These are phyloP conservation scores for Thecaphora frezii DNA, from an alignment of 1,284 basidiomycete genomes.

Conservation along the genomic window DNA sequence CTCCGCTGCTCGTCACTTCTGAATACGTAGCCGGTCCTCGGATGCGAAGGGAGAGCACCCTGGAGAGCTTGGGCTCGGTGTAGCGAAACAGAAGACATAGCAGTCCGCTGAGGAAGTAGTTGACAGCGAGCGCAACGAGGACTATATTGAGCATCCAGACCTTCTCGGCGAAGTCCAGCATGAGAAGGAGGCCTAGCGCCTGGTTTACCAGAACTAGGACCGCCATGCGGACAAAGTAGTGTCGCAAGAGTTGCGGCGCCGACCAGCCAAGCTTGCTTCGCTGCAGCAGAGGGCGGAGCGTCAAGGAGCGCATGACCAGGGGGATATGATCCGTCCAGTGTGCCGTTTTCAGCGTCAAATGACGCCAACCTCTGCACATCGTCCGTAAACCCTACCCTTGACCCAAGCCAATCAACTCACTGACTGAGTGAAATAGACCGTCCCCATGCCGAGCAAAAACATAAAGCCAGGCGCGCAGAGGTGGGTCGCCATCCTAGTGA, in stretches of 20 bases:
- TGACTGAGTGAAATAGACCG: slow-evolving; percentile 32
- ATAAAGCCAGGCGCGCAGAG: slow-evolving; percentile 45
- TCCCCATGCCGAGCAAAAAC: slow-evolving; percentile 42
- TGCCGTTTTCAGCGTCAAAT: too few species aligned
- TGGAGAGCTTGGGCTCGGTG: slow-evolving; percentile 6
- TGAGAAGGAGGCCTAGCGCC: slow-evolving; percentile 14
- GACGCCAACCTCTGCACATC: too few species aligned
- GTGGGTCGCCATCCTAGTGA: slow-evolving; percentile 28
- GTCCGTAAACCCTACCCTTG: too few species aligned
- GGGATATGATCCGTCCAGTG: too few species aligned
- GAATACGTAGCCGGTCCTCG: too few species aligned
- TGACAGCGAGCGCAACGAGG: slow-evolving; percentile 34
- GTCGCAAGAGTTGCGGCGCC: slow-evolving; percentile 7
- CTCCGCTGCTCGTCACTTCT: too few species aligned
- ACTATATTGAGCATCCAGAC: slow-evolving; percentile 35
- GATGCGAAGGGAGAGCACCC: too few species aligned
- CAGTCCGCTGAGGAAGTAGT: slow-evolving; percentile 34
- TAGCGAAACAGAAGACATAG: slow-evolving; percentile 17
- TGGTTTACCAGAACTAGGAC: slow-evolving; percentile 34
- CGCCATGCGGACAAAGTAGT: slow-evolving; percentile 20
- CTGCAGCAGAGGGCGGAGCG: background rate
- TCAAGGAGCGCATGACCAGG: too few species aligned
- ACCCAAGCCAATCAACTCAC: background rate
- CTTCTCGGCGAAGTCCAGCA: slow-evolving; percentile 3
- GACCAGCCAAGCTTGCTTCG: slow-evolving; percentile 22